phyloP scores from a whole-genome alignment of 225 moss, liverwort and hornwort genomes.

The Neckera pumila region DNA sequence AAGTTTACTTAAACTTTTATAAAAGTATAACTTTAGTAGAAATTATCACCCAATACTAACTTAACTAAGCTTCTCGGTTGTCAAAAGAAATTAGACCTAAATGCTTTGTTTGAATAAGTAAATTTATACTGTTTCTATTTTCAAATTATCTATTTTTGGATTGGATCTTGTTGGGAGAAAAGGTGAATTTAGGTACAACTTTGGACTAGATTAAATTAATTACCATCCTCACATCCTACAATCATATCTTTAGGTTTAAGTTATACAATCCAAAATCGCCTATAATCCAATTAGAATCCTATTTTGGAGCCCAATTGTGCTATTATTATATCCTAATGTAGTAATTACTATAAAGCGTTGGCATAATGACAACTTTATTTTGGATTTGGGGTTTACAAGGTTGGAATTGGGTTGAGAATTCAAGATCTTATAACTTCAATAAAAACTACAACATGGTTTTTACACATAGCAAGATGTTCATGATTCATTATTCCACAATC shows the following conservation, averaged over 20 bases:
- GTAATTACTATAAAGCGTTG: not conserved
- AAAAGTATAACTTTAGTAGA: too few species aligned
- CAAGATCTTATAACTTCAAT: not conserved
- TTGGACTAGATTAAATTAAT: not conserved
- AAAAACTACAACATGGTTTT: too few species aligned
- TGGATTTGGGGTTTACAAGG: not conserved
- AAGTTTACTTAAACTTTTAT: too few species aligned
- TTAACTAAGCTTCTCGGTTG: too few species aligned
- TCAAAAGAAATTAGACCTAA: too few species aligned
- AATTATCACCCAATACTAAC: too few species aligned
- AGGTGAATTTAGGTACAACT: not conserved
- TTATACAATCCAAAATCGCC: not conserved
- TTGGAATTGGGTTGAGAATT: not conserved
- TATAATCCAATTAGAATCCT: accelerated
- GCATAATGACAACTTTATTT: not conserved
- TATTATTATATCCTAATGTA: not conserved
- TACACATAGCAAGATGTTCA: not conserved
- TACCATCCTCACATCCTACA: accelerated
- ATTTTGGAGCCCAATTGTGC: accelerated
- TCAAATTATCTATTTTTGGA: not conserved
- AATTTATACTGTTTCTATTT: not conserved
- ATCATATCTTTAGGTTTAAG: not conserved
- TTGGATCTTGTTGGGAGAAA: not conserved
- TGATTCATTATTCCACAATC: not conserved
- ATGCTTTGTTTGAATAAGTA: not conserved